phyloP scores from a whole-genome alignment of 2,329 filamentous ascomycete genomes.

The Colletotrichum musicola region DNA sequence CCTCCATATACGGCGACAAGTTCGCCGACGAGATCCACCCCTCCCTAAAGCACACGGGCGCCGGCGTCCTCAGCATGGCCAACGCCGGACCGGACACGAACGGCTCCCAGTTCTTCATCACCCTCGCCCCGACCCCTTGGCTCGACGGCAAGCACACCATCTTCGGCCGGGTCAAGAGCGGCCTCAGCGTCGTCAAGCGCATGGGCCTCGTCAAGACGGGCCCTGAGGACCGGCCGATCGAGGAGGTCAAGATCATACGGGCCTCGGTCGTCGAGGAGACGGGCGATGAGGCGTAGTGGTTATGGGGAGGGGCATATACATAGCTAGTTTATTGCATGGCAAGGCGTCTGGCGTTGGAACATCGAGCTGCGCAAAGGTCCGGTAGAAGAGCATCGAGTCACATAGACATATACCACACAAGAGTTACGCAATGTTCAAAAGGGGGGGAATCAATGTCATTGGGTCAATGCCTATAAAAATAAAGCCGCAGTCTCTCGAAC shows the following conservation, averaged over 20 bases:
- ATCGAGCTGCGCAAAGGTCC: neutral
- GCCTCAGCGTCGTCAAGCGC: conserved; percentile 85
- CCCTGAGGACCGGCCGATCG: conserved; percentile 81
- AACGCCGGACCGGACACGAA: conserved; percentile 95
- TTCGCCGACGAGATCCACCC: conserved; percentile 92
- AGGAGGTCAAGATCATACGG: conserved; percentile 84
- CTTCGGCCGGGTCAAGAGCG: conserved; percentile 89
- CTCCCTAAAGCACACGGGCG: conserved; percentile 88
- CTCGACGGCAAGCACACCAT: conserved; percentile 97
- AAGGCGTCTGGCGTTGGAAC: conserved; percentile 37
- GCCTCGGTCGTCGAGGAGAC: conserved; percentile 75
- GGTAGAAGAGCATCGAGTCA: neutral
- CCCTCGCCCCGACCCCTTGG: conserved; percentile 94
- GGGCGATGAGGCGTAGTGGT: conserved; percentile 51
- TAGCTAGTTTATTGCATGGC: conserved; percentile 12
- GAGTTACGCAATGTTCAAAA: neutral
- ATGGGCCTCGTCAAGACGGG: conserved; percentile 91
- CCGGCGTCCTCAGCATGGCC: conserved; percentile 95
- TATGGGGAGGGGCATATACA: neutral
- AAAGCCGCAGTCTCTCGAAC: conserved; percentile 34
- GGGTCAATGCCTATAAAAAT: conserved; percentile 33
- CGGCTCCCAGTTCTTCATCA: conserved; percentile 96
- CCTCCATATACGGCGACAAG: conserved; percentile 90
- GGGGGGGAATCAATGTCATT: conserved; percentile 34
- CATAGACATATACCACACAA: neutral